Percentiles rank a stretch among this genome's conserved stretches.
Conservation (phyloP, 306 rosid species). For the Prosopis cineraria region DNA sequence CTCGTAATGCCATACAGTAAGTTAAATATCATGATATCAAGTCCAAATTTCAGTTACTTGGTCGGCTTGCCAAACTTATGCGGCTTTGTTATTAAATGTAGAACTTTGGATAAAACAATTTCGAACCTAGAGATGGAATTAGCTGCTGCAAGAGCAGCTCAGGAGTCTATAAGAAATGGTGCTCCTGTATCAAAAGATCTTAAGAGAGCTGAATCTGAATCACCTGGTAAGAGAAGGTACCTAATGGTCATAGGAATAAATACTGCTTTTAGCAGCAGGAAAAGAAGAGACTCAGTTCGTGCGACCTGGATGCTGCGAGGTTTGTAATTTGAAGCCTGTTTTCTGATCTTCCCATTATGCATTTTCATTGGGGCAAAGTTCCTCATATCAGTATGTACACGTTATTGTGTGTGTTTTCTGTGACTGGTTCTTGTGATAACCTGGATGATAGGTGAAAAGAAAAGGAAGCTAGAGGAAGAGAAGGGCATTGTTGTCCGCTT, state of each 20-base stretch:
- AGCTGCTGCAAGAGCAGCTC: slow-evolving; percentile 85
- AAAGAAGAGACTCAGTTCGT: slow-evolving; percentile 96
- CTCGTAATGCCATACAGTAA: slow-evolving; percentile 79
- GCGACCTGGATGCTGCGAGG: slow-evolving; percentile 98
- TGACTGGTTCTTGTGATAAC: slow-evolving; percentile 41
- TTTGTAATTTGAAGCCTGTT: slow-evolving; percentile 33
- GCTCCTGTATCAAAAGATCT: slow-evolving; percentile 66
- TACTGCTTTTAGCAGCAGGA: slow-evolving; percentile 97
- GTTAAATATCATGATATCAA: slow-evolving; percentile 33
- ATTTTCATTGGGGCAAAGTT: neutral
- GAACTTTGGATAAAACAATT: slow-evolving; percentile 87
- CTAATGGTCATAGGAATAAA: slow-evolving; percentile 92
- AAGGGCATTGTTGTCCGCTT: slow-evolving; percentile 91
- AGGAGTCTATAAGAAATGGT: slow-evolving; percentile 71
- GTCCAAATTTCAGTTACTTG: neutral
- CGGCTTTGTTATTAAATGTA: slow-evolving; percentile 34
- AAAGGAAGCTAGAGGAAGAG: slow-evolving; percentile 95
- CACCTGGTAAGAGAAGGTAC: slow-evolving; percentile 63
- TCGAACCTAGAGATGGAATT: slow-evolving; percentile 90
- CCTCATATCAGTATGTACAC: neutral
- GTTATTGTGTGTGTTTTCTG: slow-evolving; percentile 33
- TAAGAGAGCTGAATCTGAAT: slow-evolving; percentile 43
- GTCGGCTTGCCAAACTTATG: neutral
- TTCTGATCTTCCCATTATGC: neutral
- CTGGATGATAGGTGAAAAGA: slow-evolving; percentile 75